These are phyloP conservation scores for Voacanga thouarsii DNA, from an alignment of 257 asterid genomes.

Conservation along the genomic window DNA sequence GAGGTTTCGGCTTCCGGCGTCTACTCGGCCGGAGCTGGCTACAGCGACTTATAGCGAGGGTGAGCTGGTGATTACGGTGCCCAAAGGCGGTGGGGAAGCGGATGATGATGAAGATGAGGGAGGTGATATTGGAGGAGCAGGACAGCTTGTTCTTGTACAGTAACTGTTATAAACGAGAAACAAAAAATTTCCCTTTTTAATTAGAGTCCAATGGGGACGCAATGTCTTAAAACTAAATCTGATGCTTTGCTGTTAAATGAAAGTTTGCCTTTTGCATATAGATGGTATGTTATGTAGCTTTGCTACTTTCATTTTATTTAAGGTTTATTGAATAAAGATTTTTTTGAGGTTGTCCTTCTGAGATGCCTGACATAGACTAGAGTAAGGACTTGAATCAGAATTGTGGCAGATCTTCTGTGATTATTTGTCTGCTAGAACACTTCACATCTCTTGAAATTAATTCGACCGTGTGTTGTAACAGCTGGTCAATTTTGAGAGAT, in stretches of 20 bases:
- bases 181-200: conserved; percentile 2
- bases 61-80: conserved; percentile 73
- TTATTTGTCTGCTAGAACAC: not conserved
- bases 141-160: conserved; percentile 65
- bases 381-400: not conserved
- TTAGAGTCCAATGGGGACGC: conserved; percentile 12
- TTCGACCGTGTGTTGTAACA: not conserved
- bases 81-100: conserved; percentile 45
- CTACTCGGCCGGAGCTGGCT: conserved; percentile 64
- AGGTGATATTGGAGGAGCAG: conserved; percentile 42
- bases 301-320: conserved; percentile 1
- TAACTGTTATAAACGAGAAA: conserved; percentile 21
- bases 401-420: not conserved
- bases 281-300: not conserved
- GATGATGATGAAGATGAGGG: conserved; percentile 31
- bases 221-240: conserved; percentile 13
- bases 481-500: not conserved
- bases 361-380: not conserved
- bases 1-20: conserved; percentile 74
- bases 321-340: not conserved
- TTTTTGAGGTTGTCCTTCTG: not conserved
- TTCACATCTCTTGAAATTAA: not conserved
- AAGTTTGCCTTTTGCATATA: conserved; percentile 3
- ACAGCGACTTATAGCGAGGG: conserved; percentile 56
- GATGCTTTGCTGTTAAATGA: conserved; percentile 13